phyloP scores from a whole-genome alignment of 1,284 basidiomycete genomes.

The Sutorius eximius region DNA sequence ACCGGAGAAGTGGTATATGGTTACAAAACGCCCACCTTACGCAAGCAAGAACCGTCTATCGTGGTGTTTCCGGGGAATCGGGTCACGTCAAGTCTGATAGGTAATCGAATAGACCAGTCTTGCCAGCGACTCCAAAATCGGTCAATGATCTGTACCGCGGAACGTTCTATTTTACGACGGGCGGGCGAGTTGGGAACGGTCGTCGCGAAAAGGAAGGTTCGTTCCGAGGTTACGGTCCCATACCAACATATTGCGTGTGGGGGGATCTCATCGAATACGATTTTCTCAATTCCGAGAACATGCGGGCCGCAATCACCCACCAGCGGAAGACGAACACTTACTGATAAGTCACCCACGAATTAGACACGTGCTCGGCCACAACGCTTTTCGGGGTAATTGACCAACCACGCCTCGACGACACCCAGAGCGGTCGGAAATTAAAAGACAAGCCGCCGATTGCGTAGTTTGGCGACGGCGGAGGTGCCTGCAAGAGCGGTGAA shows the following conservation, averaged over 20 bases:
- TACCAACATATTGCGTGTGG: background rate
- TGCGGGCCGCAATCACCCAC: slow-evolving; percentile 17
- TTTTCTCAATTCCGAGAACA: slow-evolving; percentile 4
- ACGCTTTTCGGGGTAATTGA: background rate
- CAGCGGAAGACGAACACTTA: background rate
- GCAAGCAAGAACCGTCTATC: slow-evolving; percentile 10
- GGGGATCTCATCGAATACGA: slow-evolving; percentile 14
- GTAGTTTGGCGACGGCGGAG: background rate
- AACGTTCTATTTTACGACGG: slow-evolving; percentile 20
- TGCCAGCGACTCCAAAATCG: background rate
- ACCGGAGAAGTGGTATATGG: slow-evolving; percentile 21
- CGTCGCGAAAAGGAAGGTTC: slow-evolving; percentile 4
- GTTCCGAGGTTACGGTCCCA: slow-evolving; percentile 7
- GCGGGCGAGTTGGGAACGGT: background rate
- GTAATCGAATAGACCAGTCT: slow-evolving; percentile 17
- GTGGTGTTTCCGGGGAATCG: slow-evolving; percentile 5
- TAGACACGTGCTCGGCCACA: slow-evolving; percentile 8
- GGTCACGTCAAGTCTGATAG: slow-evolving; percentile 4
- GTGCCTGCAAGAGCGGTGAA: background rate
- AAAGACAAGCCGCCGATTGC: slow-evolving; percentile 8
- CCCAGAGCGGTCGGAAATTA: slow-evolving; percentile 31
- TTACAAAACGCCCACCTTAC: slow-evolving; percentile 32
- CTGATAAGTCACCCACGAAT: background rate
- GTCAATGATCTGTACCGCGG: slow-evolving; percentile 1
- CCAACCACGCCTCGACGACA: background rate